Conservation (phyloP, 768 basidiomycete species). For the Brasilioporus rufonigricans region DNA sequence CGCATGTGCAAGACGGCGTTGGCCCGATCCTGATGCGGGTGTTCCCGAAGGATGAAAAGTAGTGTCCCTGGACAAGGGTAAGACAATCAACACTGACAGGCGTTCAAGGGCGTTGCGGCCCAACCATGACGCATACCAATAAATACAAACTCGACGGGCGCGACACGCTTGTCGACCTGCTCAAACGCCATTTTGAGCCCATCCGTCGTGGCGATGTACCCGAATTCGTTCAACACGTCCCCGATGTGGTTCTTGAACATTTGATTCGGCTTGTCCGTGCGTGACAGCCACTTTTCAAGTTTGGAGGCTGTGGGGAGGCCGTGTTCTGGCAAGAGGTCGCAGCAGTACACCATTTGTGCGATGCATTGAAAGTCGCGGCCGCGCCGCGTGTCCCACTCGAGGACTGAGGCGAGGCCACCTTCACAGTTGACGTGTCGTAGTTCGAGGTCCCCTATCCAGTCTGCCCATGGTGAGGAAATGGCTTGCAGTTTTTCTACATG, state of each 20-base stretch:
- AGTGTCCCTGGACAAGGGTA: slow-evolving; percentile 55
- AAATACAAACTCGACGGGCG: slow-evolving; percentile 78
- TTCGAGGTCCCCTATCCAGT: slow-evolving; percentile 63
- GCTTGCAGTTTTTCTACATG: slow-evolving; percentile 74
- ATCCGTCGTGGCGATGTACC: slow-evolving; percentile 45
- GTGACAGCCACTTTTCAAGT: slow-evolving; percentile 47
- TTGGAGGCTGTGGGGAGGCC: slow-evolving; percentile 52
- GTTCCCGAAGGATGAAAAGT: slow-evolving; percentile 51
- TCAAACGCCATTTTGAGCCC: slow-evolving; percentile 48
- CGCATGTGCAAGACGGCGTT: slow-evolving; percentile 59
- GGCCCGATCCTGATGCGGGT: slow-evolving; percentile 45
- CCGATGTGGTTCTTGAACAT: slow-evolving; percentile 55
- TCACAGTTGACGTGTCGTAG: slow-evolving; percentile 54
- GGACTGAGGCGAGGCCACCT: slow-evolving; percentile 52
- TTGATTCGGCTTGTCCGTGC: slow-evolving; percentile 37
- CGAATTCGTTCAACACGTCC: slow-evolving; percentile 51
- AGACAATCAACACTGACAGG: neutral
- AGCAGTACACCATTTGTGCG: slow-evolving; percentile 67
- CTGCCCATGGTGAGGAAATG: slow-evolving; percentile 65
- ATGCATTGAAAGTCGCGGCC: slow-evolving; percentile 78
- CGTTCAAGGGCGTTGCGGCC: neutral
- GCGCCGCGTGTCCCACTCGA: slow-evolving; percentile 65
- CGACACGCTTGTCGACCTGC: slow-evolving; percentile 56
- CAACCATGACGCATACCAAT: slow-evolving; percentile 49
- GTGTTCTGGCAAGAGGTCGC: slow-evolving; percentile 48